A percentile compares a stretch with the other conserved stretches of the same genome.
Evolutionary conservation across 495 filamentous ascomycete genomes (phyloP).

Genomic region (Trichocladium antarcticum): DNA sequence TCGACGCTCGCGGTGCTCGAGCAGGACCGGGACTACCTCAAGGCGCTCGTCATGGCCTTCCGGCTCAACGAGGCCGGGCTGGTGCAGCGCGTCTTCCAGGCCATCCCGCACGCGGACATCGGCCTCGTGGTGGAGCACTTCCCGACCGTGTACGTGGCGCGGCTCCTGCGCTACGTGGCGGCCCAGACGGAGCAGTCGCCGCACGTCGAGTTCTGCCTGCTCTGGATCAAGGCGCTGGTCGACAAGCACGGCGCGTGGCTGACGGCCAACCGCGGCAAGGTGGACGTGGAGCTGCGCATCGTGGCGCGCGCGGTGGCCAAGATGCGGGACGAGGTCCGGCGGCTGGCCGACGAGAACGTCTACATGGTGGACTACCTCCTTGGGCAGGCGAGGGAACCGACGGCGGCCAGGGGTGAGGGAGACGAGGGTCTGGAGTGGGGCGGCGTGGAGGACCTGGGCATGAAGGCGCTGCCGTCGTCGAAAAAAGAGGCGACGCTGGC

Average conservation of each 20-base stretch:
- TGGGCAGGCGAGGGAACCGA: constrained; percentile 27
- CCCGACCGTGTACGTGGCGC: constrained; percentile 74
- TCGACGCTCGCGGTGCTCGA: constrained; percentile 64
- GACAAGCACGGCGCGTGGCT: constrained; percentile 72
- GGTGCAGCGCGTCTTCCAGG: constrained; percentile 73
- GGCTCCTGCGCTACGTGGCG: constrained; percentile 74
- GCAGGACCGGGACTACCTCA: constrained; percentile 69
- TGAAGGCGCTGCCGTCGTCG: constrained; percentile 20
- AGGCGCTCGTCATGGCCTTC: constrained; percentile 93
- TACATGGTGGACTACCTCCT: constrained; percentile 76
- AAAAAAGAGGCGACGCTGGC: constrained; percentile 19
- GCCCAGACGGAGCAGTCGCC: constrained; percentile 79
- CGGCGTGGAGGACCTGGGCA: constrained; percentile 10
- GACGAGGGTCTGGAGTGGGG: neutral
- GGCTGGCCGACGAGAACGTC: constrained; percentile 73
- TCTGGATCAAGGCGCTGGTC: constrained; percentile 83
- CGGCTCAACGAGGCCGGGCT: constrained; percentile 73
- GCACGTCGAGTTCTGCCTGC: constrained; percentile 83
- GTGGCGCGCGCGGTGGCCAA: constrained; percentile 65
- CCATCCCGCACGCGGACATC: constrained; percentile 65
- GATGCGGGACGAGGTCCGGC: constrained; percentile 62
- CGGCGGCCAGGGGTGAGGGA: constrained; percentile 7
- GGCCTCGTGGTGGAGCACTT: constrained; percentile 64
- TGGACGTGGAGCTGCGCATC: constrained; percentile 69
- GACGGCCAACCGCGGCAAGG: constrained; percentile 61